A percentile compares a stretch with the other conserved stretches of the same genome.
phyloP scores from a whole-genome alignment of 2,329 filamentous ascomycete genomes.

The Macroventuria anomochaeta region DNA sequence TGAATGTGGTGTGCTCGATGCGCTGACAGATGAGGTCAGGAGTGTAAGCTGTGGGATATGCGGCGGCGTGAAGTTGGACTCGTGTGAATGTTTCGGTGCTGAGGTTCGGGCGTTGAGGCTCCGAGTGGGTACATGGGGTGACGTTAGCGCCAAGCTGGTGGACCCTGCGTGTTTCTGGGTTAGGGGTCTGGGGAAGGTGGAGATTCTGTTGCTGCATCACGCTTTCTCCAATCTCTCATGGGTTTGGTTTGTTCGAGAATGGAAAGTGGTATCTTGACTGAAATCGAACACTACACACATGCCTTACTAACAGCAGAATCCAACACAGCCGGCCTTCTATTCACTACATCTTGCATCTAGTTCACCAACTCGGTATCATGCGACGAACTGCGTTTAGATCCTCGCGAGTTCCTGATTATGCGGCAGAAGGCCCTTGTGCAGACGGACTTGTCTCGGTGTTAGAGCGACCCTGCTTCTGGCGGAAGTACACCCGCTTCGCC shows the following conservation, averaged over 20 bases:
- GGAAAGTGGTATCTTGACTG: too few species aligned
- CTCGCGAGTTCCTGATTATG: too few species aligned
- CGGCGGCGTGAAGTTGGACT: background rate
- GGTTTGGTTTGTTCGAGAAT: too few species aligned
- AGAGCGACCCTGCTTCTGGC: background rate
- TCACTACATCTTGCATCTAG: too few species aligned
- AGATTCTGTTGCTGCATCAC: background rate
- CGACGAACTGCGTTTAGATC: too few species aligned
- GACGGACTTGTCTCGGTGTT: background rate
- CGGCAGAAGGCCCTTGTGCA: too few species aligned
- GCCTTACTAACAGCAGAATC: too few species aligned
- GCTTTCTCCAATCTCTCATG: background rate
- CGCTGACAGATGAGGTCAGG: background rate
- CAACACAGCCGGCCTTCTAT: too few species aligned
- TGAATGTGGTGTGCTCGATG: background rate
- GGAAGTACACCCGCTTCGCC: constrained; percentile 60
- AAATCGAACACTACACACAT: too few species aligned
- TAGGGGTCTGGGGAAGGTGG: constrained; percentile 6
- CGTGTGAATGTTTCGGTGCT: background rate
- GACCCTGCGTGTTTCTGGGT: constrained; percentile 7
- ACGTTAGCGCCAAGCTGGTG: background rate
- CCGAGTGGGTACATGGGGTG: constrained; percentile 9
- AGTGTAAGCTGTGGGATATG: background rate
- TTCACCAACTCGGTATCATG: too few species aligned
- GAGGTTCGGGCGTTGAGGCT: constrained; percentile 2